Evolutionary conservation across 176 grass and related monocot species (phyloP).

Genomic region (Juncus effusus): DNA sequence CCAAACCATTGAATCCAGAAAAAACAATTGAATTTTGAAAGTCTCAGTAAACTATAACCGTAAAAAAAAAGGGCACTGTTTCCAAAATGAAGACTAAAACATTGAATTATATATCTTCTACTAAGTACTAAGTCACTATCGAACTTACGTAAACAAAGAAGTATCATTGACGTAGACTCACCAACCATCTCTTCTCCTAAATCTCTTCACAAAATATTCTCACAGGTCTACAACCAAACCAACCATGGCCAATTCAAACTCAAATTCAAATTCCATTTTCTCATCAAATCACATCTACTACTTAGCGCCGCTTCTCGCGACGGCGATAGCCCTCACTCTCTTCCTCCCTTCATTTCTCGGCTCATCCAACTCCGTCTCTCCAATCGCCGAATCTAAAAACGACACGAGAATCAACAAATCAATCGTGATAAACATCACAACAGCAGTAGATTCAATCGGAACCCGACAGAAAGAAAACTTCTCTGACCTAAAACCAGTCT

Average conservation of each 20-base stretch:
- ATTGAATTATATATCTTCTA: no score
- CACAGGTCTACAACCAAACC: conserved; percentile 1
- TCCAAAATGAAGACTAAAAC: no score
- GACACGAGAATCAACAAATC: neutral
- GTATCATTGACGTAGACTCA: conserved; percentile 17
- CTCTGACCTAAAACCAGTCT: conserved; percentile 27
- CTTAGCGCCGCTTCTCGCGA: conserved; percentile 35
- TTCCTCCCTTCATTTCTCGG: conserved; percentile 39
- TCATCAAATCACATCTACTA: conserved; percentile 32
- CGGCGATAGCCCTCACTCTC: conserved; percentile 23
- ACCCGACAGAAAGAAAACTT: conserved; percentile 31
- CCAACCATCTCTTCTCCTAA: conserved; percentile 1
- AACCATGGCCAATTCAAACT: conserved; percentile 27
- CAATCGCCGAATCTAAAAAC: neutral
- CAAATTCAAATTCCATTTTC: conserved; percentile 6
- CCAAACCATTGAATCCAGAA: no score
- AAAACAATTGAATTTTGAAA: no score
- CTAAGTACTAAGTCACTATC: neutral
- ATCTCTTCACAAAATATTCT: neutral
- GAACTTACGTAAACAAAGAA: neutral
- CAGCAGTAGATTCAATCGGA: conserved; percentile 23
- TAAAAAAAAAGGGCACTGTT: no score
- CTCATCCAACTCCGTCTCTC: conserved; percentile 14
- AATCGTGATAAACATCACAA: conserved; percentile 3
- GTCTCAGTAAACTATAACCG: no score